These are phyloP conservation scores for Fusarium palustre DNA, from an alignment of 2,329 filamentous ascomycete species.

Conservation along the genomic window DNA sequence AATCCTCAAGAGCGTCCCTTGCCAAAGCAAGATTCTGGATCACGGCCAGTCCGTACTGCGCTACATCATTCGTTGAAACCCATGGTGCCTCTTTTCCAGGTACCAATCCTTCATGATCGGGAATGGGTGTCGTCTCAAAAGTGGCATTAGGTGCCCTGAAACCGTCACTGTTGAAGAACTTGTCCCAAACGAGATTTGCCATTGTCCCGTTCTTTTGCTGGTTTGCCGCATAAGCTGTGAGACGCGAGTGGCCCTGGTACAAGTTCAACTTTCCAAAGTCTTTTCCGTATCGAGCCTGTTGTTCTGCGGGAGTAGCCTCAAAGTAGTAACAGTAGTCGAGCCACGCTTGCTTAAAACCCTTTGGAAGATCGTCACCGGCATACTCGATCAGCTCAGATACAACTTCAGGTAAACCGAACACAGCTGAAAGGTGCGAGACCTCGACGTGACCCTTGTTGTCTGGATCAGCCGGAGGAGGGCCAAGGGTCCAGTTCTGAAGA, in stretches of 20 bases:
- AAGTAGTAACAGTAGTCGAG: conserved; percentile 72
- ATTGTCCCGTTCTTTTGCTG: conserved; percentile 59
- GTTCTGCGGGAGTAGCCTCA: conserved; percentile 60
- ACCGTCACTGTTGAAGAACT: conserved; percentile 64
- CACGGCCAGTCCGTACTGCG: conserved; percentile 67
- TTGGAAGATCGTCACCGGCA: conserved; percentile 58
- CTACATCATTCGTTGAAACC: conserved; percentile 68
- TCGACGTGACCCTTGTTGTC: conserved; percentile 63
- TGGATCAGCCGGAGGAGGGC: conserved; percentile 64
- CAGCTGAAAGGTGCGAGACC: conserved; percentile 67
- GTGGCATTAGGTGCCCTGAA: conserved; percentile 51
- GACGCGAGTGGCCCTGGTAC: conserved; percentile 67
- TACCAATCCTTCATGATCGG: conserved; percentile 58
- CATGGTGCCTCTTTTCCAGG: conserved; percentile 67
- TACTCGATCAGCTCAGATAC: conserved; percentile 66
- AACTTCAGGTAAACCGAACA: conserved; percentile 70
- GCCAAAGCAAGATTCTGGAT: conserved; percentile 65
- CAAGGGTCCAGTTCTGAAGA: conserved; percentile 60
- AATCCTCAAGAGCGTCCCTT: conserved; percentile 32
- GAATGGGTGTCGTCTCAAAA: conserved; percentile 55
- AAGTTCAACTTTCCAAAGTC: conserved; percentile 61
- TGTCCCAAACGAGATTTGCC: conserved; percentile 64
- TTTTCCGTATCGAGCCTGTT: conserved; percentile 64
- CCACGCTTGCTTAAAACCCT: conserved; percentile 65
- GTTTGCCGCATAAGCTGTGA: conserved; percentile 66